Evolutionary conservation across 2,329 filamentous ascomycete genomes (phyloP).

Genomic region (Apiospora malaysiana): DNA sequence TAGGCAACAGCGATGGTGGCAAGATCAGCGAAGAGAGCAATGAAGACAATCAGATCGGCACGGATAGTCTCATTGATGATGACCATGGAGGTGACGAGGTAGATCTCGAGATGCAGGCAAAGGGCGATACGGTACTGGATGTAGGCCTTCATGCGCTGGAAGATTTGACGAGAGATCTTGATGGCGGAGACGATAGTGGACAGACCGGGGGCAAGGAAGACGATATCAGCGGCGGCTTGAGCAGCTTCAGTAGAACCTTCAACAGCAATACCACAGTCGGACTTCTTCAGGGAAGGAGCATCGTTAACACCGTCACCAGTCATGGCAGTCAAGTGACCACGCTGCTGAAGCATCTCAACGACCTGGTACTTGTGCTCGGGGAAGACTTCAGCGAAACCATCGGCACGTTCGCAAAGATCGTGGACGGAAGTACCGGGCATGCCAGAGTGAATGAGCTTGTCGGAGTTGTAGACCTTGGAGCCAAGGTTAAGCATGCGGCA

Average conservation of each 20-base stretch:
- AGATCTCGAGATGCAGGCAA: conserved; percentile 72
- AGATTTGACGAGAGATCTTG: conserved; percentile 72
- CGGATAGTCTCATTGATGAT: conserved; percentile 75
- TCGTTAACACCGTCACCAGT: conserved; percentile 76
- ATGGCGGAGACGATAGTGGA: conserved; percentile 71
- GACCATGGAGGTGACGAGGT: conserved; percentile 75
- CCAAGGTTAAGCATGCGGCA: conserved; percentile 77
- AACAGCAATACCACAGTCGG: conserved; percentile 72
- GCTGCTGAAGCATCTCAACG: conserved; percentile 76
- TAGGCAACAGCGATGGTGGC: conserved; percentile 76
- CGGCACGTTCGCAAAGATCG: conserved; percentile 75
- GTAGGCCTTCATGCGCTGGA: conserved; percentile 76
- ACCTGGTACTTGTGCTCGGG: conserved; percentile 79
- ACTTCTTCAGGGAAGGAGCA: conserved; percentile 72
- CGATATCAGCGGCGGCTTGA: conserved; percentile 71
- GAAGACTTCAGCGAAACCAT: conserved; percentile 76
- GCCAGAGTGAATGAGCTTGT: conserved; percentile 74
- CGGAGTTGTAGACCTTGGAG: conserved; percentile 78
- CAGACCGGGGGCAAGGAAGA: conserved; percentile 72
- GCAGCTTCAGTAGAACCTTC: conserved; percentile 71
- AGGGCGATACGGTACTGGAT: conserved; percentile 75
- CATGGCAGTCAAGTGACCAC: conserved; percentile 76
- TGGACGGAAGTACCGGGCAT: conserved; percentile 72
- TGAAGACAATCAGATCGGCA: conserved; percentile 73
- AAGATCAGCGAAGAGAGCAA: conserved; percentile 75